These are phyloP conservation scores for Phytophthora pini DNA, from an alignment of 352 stramenopile genomes.

Conservation along the genomic window DNA sequence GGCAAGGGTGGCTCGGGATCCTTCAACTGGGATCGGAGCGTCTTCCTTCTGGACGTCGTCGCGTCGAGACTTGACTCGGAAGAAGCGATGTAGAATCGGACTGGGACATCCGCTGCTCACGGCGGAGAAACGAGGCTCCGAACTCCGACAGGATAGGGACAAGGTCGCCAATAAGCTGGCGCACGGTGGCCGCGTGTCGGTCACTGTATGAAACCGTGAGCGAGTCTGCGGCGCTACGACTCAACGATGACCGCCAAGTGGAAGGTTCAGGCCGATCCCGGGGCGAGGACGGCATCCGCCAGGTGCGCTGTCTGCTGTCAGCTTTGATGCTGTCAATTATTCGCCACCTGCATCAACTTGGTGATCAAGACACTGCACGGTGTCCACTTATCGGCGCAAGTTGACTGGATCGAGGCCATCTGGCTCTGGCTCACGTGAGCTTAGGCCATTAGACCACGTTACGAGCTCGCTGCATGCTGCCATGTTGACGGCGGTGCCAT, in stretches of 20 bases:
- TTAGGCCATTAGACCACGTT: not conserved
- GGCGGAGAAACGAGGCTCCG: constrained; percentile 31
- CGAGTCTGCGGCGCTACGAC: constrained; percentile 20
- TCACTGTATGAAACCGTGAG: not conserved
- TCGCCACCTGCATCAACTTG: not conserved
- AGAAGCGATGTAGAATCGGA: constrained; percentile 32
- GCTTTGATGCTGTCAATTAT: not conserved
- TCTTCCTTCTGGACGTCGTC: constrained; percentile 11
- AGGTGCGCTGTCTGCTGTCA: constrained; percentile 12
- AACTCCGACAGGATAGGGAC: constrained; percentile 19
- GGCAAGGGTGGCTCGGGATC: constrained; percentile 16
- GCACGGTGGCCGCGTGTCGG: constrained; percentile 16
- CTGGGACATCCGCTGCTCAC: constrained; percentile 22
- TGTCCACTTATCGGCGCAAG: too few relatives aligned
- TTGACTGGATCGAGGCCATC: not conserved
- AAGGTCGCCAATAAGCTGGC: constrained; percentile 19
- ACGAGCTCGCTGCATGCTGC: constrained; percentile 1
- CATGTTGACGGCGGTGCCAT: constrained; percentile 8
- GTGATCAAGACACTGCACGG: not conserved
- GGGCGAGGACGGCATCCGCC: constrained; percentile 5
- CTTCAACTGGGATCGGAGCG: constrained; percentile 31
- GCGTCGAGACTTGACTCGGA: constrained; percentile 16
- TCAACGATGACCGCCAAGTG: constrained; percentile 20
- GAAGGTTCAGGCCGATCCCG: constrained; percentile 17
- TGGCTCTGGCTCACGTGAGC: not conserved